These are phyloP conservation scores for Candolleomyces eurysporus DNA, from an alignment of 768 basidiomycete genomes.

Conservation along the genomic window DNA sequence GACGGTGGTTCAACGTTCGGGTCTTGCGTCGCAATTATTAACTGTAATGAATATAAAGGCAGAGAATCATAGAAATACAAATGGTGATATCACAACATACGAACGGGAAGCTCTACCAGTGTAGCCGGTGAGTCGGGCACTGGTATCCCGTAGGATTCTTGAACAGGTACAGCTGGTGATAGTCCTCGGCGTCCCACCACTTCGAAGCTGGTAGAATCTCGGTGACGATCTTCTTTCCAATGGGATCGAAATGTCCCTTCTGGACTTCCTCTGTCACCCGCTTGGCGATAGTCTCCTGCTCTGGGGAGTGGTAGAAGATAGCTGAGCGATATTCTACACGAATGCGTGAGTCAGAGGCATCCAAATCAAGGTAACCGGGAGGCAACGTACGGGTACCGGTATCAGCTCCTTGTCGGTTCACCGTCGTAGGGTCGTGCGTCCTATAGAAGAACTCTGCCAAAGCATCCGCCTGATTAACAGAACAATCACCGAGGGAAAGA, in stretches of 20 bases:
- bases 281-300: slow-evolving; percentile 70
- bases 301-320: slow-evolving; percentile 77
- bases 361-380: background rate
- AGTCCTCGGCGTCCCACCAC: slow-evolving; percentile 85
- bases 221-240: slow-evolving; percentile 74
- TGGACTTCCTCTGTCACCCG: slow-evolving; percentile 82
- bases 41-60: too few relatives aligned
- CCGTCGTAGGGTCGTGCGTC: slow-evolving; percentile 88
- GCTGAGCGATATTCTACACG: slow-evolving; percentile 84
- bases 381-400: slow-evolving; percentile 66
- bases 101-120: slow-evolving; percentile 55
- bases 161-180: slow-evolving; percentile 80
- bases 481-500: background rate
- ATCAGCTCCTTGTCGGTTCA: slow-evolving; percentile 77
- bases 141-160: slow-evolving; percentile 90
- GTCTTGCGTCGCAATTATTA: too few relatives aligned
- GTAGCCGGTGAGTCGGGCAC: slow-evolving; percentile 83
- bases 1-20: too few relatives aligned
- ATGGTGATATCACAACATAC: too few relatives aligned
- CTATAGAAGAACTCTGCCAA: slow-evolving; percentile 86
- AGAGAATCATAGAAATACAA: too few relatives aligned
- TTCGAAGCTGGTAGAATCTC: slow-evolving; percentile 63
- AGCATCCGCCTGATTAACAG: background rate
- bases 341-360: background rate
- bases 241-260: slow-evolving; percentile 75